Evolutionary conservation across 2,329 filamentous ascomycete species (phyloP), one percentile per base, ranked within the genome.

Genomic region (Verticillium dahliae): DNA sequence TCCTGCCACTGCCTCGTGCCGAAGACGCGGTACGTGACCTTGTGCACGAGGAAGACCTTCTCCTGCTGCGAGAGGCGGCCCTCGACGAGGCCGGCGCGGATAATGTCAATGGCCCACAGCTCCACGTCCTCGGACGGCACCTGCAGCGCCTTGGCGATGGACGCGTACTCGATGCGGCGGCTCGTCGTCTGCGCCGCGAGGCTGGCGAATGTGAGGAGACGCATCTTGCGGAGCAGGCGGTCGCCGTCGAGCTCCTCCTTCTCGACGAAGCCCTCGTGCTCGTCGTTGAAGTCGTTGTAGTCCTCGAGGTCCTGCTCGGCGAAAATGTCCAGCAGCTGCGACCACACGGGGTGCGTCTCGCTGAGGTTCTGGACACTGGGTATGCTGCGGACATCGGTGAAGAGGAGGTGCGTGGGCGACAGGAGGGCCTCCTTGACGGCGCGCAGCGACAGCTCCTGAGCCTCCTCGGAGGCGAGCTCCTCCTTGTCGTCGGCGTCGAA

Each of bases 61-160:
- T 92, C 92, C 74, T 94, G 85, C 80, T 99, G 95, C 62, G 90
- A 95, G 68, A 99, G 87, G 80, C 96, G 96, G 74, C 95, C 95
- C 81, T 99, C 95, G 59, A 99, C 91, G 41, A 99, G 87, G 38
- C 93, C 92, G 57, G 93, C 92, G 68, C 95, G 91, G 78, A 99
- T 97, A 68, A 96, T 93, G 75, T 99, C 95, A 71, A 99, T 99
- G 68, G 96, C 92, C 95, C 95, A 99, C 84, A 94, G 90, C 83
- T 99, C 95, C 52, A 98, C 92, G 66, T 98, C 92, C 66, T 90
- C 88, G 56, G 80, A 73, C 56, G 91, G 87, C 61, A 99, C 88
- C 76, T 95, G 90, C 56, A 99, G 86, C 6, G 92, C 90, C 73
- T 89, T 89, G 67, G 90, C 86, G 72, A 99, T 97, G 71, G 85